Percentiles rank a stretch among this genome's conserved stretches.
These are phyloP conservation scores for Mycena olivaceomarginata DNA, from an alignment of 768 basidiomycete genomes.

Conservation along the genomic window DNA sequence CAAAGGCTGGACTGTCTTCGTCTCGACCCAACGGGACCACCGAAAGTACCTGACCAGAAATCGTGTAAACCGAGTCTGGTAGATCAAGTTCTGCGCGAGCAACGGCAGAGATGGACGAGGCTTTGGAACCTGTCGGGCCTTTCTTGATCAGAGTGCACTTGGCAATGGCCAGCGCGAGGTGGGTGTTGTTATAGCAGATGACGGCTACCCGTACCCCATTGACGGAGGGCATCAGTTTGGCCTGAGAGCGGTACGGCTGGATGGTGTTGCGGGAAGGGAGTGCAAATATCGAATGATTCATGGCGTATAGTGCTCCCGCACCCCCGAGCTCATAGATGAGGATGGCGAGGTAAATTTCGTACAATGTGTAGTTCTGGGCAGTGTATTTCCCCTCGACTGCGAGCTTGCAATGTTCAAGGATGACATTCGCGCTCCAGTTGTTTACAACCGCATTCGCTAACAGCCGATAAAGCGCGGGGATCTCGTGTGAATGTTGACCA, in stretches of 20 bases:
- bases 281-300: slow-evolving; percentile 14
- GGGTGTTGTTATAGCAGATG: too few species aligned
- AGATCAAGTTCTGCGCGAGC: too few species aligned
- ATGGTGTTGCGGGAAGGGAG: slow-evolving; percentile 20
- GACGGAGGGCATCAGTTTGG: background rate
- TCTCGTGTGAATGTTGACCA: background rate
- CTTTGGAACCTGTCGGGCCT: too few species aligned
- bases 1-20: too few species aligned
- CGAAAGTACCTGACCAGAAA: too few species aligned
- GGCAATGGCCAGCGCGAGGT: too few species aligned
- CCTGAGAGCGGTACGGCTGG: slow-evolving; percentile 10
- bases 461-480: too few species aligned
- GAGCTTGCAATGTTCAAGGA: background rate
- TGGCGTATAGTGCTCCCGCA: slow-evolving; percentile 10
- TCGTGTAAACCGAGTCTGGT: too few species aligned
- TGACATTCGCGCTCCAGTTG: slow-evolving; percentile 4
- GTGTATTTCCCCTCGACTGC: slow-evolving; percentile 17
- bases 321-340: slow-evolving; percentile 28
- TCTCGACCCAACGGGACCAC: too few species aligned
- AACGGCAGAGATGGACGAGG: too few species aligned
- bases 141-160: too few species aligned
- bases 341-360: slow-evolving; percentile 25
- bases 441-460: too few species aligned
- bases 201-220: background rate
- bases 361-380: slow-evolving; percentile 2